phyloP scores from a whole-genome alignment of 371 early-diverging fungal species.

The Parasitella parasitica region DNA sequence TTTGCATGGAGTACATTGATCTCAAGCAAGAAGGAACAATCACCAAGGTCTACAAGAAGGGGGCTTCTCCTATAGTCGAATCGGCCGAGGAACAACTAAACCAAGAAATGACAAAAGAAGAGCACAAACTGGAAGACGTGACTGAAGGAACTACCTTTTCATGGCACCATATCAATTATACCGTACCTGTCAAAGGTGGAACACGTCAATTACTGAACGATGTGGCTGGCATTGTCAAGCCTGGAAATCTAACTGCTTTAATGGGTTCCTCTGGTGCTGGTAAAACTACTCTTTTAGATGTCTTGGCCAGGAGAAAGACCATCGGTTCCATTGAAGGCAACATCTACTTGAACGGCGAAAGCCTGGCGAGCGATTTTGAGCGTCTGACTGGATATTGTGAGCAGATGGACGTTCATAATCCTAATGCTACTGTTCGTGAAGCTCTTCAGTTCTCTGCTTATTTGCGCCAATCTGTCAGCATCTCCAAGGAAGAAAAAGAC shows the following conservation, averaged over 20 bases:
- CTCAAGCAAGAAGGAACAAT: conserved; percentile 46
- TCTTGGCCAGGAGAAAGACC: conserved; percentile 79
- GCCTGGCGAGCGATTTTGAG: conserved; percentile 56
- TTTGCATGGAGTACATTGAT: conserved; percentile 50
- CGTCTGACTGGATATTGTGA: conserved; percentile 82
- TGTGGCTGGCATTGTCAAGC: conserved; percentile 55
- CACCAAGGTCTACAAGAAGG: conserved; percentile 51
- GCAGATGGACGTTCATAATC: conserved; percentile 81
- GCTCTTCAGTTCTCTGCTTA: conserved; percentile 72
- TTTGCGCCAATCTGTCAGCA: conserved; percentile 63
- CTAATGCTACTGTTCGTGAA: conserved; percentile 64
- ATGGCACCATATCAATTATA: conserved; percentile 57
- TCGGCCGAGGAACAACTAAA: conserved; percentile 24
- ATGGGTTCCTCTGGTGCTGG: conserved; percentile 92
- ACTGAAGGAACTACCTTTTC: conserved; percentile 53
- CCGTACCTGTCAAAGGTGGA: conserved; percentile 58
- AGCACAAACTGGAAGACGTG: conserved; percentile 28
- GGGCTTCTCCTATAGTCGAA: conserved; percentile 26
- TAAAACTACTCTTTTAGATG: conserved; percentile 87
- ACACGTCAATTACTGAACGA: conserved; percentile 49
- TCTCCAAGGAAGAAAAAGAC: conserved; percentile 60
- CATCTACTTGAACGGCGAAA: conserved; percentile 63
- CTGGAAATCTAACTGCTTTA: conserved; percentile 72
- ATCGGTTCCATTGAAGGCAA: conserved; percentile 73
- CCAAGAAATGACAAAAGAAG: conserved; percentile 42